Conservation (phyloP, 106 monocot species). For the Allium sativum region DNA sequence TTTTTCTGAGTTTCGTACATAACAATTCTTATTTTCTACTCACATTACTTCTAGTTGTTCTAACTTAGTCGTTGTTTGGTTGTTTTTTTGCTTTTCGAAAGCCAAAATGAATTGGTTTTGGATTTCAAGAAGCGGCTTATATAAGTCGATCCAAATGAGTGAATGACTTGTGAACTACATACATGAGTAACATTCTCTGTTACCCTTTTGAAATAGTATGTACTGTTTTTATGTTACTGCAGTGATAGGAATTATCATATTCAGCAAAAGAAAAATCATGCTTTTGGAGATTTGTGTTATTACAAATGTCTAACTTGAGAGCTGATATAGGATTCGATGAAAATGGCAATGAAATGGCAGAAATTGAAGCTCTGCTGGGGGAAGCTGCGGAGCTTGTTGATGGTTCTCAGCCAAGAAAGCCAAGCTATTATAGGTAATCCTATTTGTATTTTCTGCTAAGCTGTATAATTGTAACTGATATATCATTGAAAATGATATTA, state of each 20-base stretch:
- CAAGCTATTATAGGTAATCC: conserved; percentile 81
- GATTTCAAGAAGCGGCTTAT: too few species aligned
- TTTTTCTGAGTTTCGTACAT: too few species aligned
- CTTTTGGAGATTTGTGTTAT: conserved; percentile 90
- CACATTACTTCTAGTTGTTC: too few species aligned
- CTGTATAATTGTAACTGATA: neutral
- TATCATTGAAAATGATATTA: neutral
- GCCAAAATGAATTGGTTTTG: too few species aligned
- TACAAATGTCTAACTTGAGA: conserved; percentile 43
- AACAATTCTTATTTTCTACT: too few species aligned
- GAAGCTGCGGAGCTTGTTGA: conserved; percentile 96
- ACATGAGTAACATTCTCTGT: neutral
- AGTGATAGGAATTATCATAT: conserved; percentile 78
- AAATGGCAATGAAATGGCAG: conserved; percentile 48
- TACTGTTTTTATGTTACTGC: neutral
- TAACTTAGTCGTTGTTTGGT: too few species aligned
- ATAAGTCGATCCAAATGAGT: too few species aligned
- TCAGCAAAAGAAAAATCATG: conserved; percentile 58
- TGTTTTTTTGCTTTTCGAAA: too few species aligned
- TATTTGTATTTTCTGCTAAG: neutral
- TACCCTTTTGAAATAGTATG: neutral
- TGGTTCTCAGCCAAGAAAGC: conserved; percentile 42
- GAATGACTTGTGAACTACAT: too few species aligned
- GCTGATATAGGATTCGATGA: conserved; percentile 62
- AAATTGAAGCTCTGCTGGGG: conserved; percentile 75